Evolutionary conservation across 1,284 basidiomycete genomes (phyloP).

Genomic region (Ceratobasidium papillatum): DNA sequence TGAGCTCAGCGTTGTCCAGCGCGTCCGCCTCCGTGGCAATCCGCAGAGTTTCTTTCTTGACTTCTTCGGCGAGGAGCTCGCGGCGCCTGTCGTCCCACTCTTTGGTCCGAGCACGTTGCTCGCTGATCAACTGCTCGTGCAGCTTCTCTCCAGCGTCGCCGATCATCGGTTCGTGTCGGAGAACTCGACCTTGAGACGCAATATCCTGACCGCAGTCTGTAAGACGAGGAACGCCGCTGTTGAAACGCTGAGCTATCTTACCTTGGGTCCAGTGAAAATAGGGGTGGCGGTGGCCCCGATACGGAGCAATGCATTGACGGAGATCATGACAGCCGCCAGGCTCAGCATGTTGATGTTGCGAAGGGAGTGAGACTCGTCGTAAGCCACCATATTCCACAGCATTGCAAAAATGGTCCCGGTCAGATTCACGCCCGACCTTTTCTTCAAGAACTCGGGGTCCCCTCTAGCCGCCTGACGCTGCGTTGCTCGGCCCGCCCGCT

Average conservation of each 20-base stretch:
- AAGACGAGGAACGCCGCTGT: not conserved
- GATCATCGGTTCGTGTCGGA: constrained; percentile 21
- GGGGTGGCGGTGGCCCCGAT: constrained; percentile 10
- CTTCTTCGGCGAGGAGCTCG: not conserved
- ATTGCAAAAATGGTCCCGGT: not conserved
- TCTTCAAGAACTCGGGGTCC: not conserved
- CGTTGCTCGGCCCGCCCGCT: not conserved
- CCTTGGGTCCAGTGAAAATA: constrained; percentile 24
- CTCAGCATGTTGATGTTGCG: not conserved
- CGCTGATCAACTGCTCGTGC: not conserved
- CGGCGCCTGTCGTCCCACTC: not conserved
- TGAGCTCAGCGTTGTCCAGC: not conserved
- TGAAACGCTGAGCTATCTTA: not conserved
- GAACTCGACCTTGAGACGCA: not conserved
- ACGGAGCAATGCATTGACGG: not conserved
- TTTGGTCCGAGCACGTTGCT: not conserved
- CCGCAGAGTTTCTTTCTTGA: not conserved
- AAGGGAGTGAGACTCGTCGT: constrained; percentile 13
- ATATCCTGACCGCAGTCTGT: not conserved
- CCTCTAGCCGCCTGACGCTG: not conserved
- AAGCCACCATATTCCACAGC: not conserved
- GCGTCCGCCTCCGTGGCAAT: no score
- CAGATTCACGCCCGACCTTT: not conserved
- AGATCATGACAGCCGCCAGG: not conserved
- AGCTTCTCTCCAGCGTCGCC: constrained; percentile 49